Evolutionary conservation across 768 basidiomycete genomes (phyloP).

Genomic region (Tephrocybe sp.): DNA sequence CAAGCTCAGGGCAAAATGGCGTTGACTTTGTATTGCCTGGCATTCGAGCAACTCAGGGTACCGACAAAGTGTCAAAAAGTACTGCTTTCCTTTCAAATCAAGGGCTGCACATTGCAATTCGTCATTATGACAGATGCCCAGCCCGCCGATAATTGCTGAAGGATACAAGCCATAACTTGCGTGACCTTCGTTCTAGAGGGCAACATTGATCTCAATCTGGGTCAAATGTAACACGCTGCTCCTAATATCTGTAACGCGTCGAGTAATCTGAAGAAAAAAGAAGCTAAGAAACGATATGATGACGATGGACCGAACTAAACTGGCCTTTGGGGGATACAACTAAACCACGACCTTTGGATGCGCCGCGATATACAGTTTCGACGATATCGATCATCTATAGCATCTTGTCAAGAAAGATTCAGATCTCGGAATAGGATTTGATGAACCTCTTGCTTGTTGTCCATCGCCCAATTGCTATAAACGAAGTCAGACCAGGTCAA

Average conservation of each 20-base stretch:
- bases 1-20: too few relatives aligned
- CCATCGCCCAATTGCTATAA: constrained; percentile 95
- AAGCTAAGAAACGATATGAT: neutral
- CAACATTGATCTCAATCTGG: too few relatives aligned
- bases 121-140: too few relatives aligned
- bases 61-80: too few relatives aligned
- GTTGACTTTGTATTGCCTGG: too few relatives aligned
- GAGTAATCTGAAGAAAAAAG: constrained; percentile 36
- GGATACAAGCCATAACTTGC: too few relatives aligned
- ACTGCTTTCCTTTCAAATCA: too few relatives aligned
- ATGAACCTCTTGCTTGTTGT: constrained; percentile 94
- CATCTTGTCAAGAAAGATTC: neutral
- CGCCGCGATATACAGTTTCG: constrained; percentile 97
- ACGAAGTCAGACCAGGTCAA: constrained; percentile 9
- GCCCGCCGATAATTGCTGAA: too few relatives aligned
- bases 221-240: too few relatives aligned
- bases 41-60: too few relatives aligned
- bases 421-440: neutral
- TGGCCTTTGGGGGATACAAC: constrained; percentile 95
- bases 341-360: constrained; percentile 95
- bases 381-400: constrained; percentile 92
- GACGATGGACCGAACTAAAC: constrained; percentile 10
- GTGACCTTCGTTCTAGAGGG: too few relatives aligned
- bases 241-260: constrained; percentile 41
- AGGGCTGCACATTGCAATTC: too few relatives aligned